Evolutionary conservation across 192 early-diverging fungal species (phyloP).

Genomic region (Gryganskiella cystojenkinii): DNA sequence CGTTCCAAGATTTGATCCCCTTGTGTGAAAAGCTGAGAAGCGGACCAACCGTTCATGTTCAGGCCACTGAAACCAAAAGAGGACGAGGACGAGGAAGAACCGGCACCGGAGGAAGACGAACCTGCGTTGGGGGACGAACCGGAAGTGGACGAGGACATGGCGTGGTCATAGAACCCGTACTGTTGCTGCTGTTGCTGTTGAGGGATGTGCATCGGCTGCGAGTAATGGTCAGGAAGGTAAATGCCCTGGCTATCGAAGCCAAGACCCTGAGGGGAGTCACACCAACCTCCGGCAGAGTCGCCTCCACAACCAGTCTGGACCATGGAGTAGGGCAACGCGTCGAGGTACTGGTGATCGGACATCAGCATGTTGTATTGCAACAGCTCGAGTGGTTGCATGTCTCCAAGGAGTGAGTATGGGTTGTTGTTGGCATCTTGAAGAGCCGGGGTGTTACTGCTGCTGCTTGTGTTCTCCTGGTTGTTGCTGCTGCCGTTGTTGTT

Average conservation of each 20-base stretch:
- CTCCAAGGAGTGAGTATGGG: slow-evolving; percentile 25
- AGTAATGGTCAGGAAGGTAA: slow-evolving; percentile 29
- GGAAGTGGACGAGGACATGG: slow-evolving; percentile 10
- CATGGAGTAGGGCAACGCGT: slow-evolving; percentile 25
- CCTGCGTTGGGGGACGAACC: slow-evolving; percentile 15
- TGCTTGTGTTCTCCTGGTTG: background rate
- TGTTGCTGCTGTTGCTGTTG: slow-evolving; percentile 18
- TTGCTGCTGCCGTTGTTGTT: slow-evolving; percentile 7
- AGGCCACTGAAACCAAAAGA: slow-evolving; percentile 18
- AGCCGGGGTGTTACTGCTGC: background rate
- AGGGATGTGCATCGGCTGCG: slow-evolving; percentile 23
- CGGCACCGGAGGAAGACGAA: slow-evolving; percentile 12
- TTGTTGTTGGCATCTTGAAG: background rate
- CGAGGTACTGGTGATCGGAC: slow-evolving; percentile 28
- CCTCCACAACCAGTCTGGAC: slow-evolving; percentile 26
- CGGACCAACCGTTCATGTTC: slow-evolving; percentile 11
- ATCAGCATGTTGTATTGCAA: slow-evolving; percentile 50
- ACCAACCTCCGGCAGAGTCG: slow-evolving; percentile 18
- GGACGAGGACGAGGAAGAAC: slow-evolving; percentile 17
- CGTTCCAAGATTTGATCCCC: slow-evolving; percentile 38
- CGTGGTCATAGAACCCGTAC: slow-evolving; percentile 18
- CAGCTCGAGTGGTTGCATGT: slow-evolving; percentile 36
- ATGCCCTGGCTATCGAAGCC: background rate
- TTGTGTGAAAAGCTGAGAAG: slow-evolving; percentile 16
- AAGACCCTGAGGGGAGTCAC: slow-evolving; percentile 31